Evolutionary conservation across 2,329 filamentous ascomycete genomes (phyloP).

Genomic region (Fusarium gaditjirri): DNA sequence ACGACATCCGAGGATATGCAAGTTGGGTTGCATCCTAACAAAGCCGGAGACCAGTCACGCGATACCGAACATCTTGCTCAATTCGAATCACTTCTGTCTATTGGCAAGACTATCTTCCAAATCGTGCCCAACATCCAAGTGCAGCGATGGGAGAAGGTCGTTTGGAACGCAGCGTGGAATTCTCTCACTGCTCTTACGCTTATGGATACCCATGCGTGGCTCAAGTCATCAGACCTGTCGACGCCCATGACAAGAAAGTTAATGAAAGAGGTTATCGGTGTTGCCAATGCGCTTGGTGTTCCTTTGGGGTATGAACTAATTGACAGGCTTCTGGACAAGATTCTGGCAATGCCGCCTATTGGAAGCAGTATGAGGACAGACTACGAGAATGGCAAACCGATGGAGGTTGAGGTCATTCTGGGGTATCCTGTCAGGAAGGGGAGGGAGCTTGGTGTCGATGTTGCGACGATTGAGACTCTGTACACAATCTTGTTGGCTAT

Average conservation of each 20-base stretch:
- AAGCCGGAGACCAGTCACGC: slow-evolving; percentile 28
- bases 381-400: slow-evolving; percentile 63
- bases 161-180: slow-evolving; percentile 71
- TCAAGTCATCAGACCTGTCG: slow-evolving; percentile 56
- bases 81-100: slow-evolving; percentile 54
- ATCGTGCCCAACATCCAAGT: slow-evolving; percentile 65
- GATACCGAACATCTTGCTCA: slow-evolving; percentile 54
- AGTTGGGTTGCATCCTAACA: slow-evolving; percentile 62
- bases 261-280: slow-evolving; percentile 63
- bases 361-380: slow-evolving; percentile 67
- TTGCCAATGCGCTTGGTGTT: slow-evolving; percentile 64
- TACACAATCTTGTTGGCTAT: slow-evolving; percentile 50
- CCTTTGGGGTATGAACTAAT: slow-evolving; percentile 59
- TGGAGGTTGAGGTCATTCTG: slow-evolving; percentile 73
- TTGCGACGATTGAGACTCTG: slow-evolving; percentile 60
- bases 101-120: slow-evolving; percentile 57
- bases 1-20: slow-evolving; percentile 64
- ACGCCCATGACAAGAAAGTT: slow-evolving; percentile 63
- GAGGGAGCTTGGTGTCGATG: slow-evolving; percentile 62
- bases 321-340: slow-evolving; percentile 58
- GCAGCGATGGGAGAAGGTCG: slow-evolving; percentile 68
- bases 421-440: slow-evolving; percentile 69
- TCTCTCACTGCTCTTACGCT: slow-evolving; percentile 67
- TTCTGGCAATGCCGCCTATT: slow-evolving; percentile 57
- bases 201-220: slow-evolving; percentile 62